Percentiles rank a stretch among this genome's conserved stretches.
Evolutionary conservation across 2,329 filamentous ascomycete species (phyloP).

Genomic region (Elsinoe australis): DNA sequence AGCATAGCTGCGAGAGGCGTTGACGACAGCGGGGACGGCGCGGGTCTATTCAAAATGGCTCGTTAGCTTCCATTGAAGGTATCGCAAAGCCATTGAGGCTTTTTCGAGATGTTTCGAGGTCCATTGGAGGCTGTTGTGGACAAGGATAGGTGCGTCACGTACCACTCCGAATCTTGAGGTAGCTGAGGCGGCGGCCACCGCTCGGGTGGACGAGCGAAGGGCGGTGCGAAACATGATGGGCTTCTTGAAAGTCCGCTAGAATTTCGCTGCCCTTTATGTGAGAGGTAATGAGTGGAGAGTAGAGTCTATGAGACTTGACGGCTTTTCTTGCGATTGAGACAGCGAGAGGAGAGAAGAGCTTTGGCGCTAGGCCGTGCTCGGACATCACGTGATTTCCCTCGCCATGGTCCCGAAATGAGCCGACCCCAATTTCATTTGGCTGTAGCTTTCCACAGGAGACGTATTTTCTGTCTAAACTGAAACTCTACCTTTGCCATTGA

Average conservation of each 20-base stretch:
- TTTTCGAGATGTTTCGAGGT: constrained; percentile 32
- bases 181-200: constrained; percentile 88
- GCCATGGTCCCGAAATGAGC: constrained; percentile 13
- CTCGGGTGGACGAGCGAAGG: constrained; percentile 92
- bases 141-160: constrained; percentile 50
- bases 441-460: no score
- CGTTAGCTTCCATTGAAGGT: constrained; percentile 36
- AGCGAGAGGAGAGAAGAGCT: constrained; percentile 16
- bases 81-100: constrained; percentile 21
- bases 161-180: constrained; percentile 86
- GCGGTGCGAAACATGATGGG: constrained; percentile 92
- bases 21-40: constrained; percentile 72
- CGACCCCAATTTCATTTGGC: no score
- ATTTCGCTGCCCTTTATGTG: constrained; percentile 19
- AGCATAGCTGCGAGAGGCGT: constrained; percentile 77
- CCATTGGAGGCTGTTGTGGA: constrained; percentile 36
- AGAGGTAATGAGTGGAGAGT: constrained; percentile 20
- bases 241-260: constrained; percentile 19
- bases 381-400: not conserved
- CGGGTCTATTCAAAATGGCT: constrained; percentile 61
- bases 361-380: constrained; percentile 9
- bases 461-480: no score
- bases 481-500: no score
- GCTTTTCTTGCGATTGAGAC: constrained; percentile 16
- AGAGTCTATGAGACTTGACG: constrained; percentile 18